Percentiles rank a stretch among this genome's conserved stretches.
These are phyloP conservation scores for Pneumocystis jirovecii DNA, from an alignment of 1,139 yeast species.

Conservation along the genomic window DNA sequence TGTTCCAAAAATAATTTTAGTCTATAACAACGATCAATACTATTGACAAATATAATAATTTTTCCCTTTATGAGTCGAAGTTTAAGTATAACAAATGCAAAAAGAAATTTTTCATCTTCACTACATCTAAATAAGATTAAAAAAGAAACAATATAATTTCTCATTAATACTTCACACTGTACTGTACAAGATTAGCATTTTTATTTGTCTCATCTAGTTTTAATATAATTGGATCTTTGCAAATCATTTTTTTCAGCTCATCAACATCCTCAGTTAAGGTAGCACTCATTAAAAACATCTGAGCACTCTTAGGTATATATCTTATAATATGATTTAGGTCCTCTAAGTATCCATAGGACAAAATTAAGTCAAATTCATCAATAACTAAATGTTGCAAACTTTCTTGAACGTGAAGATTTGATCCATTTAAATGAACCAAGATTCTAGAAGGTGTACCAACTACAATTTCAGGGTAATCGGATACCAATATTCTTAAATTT, in stretches of 20 bases:
- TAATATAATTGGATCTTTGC: conserved; percentile 74
- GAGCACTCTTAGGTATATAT: conserved; percentile 56
- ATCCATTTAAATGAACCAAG: conserved; percentile 30
- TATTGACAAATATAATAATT: conserved; percentile 78
- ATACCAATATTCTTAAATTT: conserved; percentile 38
- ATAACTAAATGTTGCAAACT: conserved; percentile 59
- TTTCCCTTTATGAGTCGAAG: conserved; percentile 81
- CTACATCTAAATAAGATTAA: conserved; percentile 25
- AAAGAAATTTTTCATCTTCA: conserved; percentile 81
- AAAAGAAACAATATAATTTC: not conserved
- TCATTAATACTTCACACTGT: conserved; percentile 46
- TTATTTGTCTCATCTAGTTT: conserved; percentile 38
- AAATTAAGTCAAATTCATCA: conserved; percentile 88
- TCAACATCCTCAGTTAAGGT: conserved; percentile 80
- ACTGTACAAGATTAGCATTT: conserved; percentile 44
- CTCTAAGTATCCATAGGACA: conserved; percentile 81
- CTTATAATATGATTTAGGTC: conserved; percentile 52
- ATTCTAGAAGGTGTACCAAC: conserved; percentile 81
- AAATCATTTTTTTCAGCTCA: conserved; percentile 56
- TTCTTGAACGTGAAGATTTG: conserved; percentile 25
- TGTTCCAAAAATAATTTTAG: conserved; percentile 82
- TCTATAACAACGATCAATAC: conserved; percentile 89
- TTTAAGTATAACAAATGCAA: conserved; percentile 84
- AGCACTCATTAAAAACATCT: conserved; percentile 92
- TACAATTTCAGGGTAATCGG: conserved; percentile 63